Evolutionary conservation across 192 early-diverging fungal species (phyloP).

Genomic region (Entophlyctis luteolus): DNA sequence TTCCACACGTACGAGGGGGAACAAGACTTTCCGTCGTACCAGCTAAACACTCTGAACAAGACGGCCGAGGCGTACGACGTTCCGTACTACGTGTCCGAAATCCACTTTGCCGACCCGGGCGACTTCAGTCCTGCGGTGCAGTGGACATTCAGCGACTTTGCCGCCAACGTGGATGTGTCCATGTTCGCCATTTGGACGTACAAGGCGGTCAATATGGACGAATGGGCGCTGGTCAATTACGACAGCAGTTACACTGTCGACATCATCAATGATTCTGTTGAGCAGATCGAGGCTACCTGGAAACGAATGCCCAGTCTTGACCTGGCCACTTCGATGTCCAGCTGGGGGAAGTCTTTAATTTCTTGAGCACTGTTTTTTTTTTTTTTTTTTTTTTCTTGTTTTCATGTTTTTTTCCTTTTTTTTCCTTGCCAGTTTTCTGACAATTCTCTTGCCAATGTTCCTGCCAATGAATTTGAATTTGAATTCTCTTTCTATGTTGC

Average conservation of each 20-base stretch:
- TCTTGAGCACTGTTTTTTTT: no score
- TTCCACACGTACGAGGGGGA: neutral
- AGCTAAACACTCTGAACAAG: no score
- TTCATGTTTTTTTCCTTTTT: no score
- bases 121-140: neutral
- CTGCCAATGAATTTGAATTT: no score
- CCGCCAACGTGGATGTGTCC: neutral
- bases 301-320: neutral
- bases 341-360: neutral
- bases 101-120: neutral
- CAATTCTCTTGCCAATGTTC: no score
- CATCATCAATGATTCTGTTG: neutral
- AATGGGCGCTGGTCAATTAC: slow-evolving; percentile 1
- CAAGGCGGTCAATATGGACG: neutral
- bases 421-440: no score
- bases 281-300: neutral
- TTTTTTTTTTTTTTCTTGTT: no score
- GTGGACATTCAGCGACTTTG: neutral
- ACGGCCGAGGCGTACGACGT: neutral
- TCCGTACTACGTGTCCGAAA: slow-evolving; percentile 2
- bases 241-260: neutral
- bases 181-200: slow-evolving; percentile 1
- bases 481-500: no score
- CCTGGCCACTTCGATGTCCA: neutral
- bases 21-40: no score